Conservation (phyloP, 2,329 filamentous ascomycete genomes). For the Claviceps sp. region DNA sequence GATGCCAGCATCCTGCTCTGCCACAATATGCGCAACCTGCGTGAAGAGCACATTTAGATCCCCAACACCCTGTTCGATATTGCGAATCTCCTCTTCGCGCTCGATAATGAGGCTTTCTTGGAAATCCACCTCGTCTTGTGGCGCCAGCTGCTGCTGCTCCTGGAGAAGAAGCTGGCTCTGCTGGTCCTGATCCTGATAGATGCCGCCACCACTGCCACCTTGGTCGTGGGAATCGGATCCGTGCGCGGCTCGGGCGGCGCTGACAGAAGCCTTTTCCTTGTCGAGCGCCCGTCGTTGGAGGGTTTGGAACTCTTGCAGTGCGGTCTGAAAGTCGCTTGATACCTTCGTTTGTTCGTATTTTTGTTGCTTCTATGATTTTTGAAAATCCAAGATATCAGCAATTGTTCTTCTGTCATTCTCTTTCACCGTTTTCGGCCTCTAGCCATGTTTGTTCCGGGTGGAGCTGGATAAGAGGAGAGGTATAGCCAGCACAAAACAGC, state of each 20-base stretch:
- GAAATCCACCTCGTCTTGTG: constrained; percentile 93
- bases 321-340: constrained; percentile 81
- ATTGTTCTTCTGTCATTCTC: not conserved
- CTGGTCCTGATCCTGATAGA: constrained; percentile 26
- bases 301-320: constrained; percentile 79
- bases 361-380: constrained; percentile 73
- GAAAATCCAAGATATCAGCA: not conserved
- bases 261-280: constrained; percentile 78
- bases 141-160: constrained; percentile 62
- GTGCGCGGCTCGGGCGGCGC: constrained; percentile 67
- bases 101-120: constrained; percentile 92
- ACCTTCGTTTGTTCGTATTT: constrained; percentile 95
- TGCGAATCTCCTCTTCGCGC: constrained; percentile 90
- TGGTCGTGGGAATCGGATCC: constrained; percentile 35
- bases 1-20: constrained; percentile 78
- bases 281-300: constrained; percentile 86
- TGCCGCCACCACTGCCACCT: constrained; percentile 13
- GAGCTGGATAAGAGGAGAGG: not conserved
- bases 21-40: constrained; percentile 95
- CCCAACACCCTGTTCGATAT: constrained; percentile 91
- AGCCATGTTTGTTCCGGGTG: not conserved
- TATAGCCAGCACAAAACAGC: not conserved
- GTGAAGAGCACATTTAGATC: constrained; percentile 95
- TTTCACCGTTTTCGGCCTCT: not conserved
- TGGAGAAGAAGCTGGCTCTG: constrained; percentile 22